Evolutionary conservation across 2,329 filamentous ascomycete species (phyloP), one percentile per base, ranked within the genome.

Genomic region (Furcasterigmium sp.): DNA sequence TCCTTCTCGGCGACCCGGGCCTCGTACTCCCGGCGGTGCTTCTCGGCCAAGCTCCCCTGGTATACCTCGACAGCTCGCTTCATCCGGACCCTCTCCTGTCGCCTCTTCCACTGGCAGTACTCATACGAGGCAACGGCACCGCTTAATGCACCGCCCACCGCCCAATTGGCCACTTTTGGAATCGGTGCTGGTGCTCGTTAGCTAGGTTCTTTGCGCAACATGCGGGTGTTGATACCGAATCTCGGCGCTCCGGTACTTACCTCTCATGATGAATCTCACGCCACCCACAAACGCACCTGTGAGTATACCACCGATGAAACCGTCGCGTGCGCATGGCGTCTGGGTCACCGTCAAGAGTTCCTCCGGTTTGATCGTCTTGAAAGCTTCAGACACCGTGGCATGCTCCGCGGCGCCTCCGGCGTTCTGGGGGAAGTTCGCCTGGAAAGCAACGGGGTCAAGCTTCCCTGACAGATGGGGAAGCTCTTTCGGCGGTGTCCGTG

Each of bases 241-340:
- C n/a, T n/a, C n/a, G n/a, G n/a, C n/a, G n/a, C n/a, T n/a, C n/a
- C 9, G 20, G 45, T 49, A 58, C 72, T 53, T 71, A 94, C 90
- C 85, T 68, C 85, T 82, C 52, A 89, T 66, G 18, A 96, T 72
- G 55, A 83, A 85, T 50, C 85, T 79, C 43, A 91, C 56, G 46
- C 82, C 84, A 43, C 91, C 91, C 25, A 88, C 65, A 4, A 77
- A 85, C 49, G 89, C 86, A 4, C 88, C 93, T 3, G 80, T 76
- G 1, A 80, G 85, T 55, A 98, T 94, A 19, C 90, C 93, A 2
- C 86, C 82, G 53, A 97, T 69, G 42, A 95, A 72, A 3, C 87
- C 84, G 58, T 95, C 85, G 48, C 91, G 76, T 17, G 88, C 85
- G 63, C 93, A 97, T 0, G 91, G 91, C 45, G 82, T 78, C 62